Base-by-base conservation (phyloP, 805 yeast genomes). In the Barnettozyma californica region DNA sequence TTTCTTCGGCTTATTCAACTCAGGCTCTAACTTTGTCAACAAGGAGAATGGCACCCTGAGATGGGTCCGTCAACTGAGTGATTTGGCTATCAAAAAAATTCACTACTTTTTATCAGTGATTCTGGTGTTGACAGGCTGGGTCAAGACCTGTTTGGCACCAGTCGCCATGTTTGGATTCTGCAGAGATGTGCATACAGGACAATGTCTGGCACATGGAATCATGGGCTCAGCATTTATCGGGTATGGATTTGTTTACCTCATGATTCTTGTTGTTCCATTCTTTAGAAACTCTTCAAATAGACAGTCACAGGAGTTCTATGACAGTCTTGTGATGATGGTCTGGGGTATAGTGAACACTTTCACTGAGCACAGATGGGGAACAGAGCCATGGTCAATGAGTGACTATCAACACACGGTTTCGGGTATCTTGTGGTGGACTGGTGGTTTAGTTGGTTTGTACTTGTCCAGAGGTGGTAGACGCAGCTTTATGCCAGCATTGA, bases 401-500 rank as follows among this genome's bases (percentile, higher is more conserved):
- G 97, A 90, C 65, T 88, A 84, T 64, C 97, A 91, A 69, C 97
- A 91, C 66, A 91, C 98, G 0, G 80, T 94, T 19, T 89, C 92
- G 96, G 98, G 98, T 1, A 86, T 92, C 48, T 76, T 92, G 27
- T 92, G 97, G 95, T 90, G 97, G 95, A 80, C 88, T 44, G 95
- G 96, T 48, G 98, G 97, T 8, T 69, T 90, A 54, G 66, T 90
- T 23, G 98, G 98, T 1, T 74, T 92, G 51, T 86, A 77, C 66
- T 68, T 91, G 49, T 77, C 95, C 1, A 70, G 87, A 61, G 78
- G 79, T 45, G 81, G 84, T 41, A 71, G 73, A 50, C 76, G 97
- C 56, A 77, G 85, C 33, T 86, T 82, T 57, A 69, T 92, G 34
- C 98, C 98, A 2, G 83, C 95, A 2, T 56, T 90, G 37, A 78